These are phyloP conservation scores for Conticribra guillardii DNA, from an alignment of 108 stramenopile species.

Conservation along the genomic window DNA sequence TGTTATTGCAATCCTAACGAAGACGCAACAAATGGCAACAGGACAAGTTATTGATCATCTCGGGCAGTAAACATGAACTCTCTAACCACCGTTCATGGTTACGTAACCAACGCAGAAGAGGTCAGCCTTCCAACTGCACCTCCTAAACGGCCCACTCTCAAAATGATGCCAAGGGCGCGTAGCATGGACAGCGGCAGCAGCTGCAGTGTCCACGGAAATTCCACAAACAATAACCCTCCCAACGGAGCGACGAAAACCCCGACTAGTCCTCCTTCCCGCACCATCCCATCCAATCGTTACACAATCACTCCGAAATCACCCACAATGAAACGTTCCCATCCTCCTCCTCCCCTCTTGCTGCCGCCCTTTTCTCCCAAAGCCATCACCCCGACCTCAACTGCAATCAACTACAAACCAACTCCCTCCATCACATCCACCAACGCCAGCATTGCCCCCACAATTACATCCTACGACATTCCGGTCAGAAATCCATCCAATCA, in stretches of 20 bases:
- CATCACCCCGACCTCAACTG: not conserved
- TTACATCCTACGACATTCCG: not conserved
- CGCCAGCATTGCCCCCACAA: not conserved
- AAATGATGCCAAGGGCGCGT: not conserved
- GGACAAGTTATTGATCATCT: too few relatives aligned
- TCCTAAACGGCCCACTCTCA: conserved; percentile 1
- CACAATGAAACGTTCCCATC: too few relatives aligned
- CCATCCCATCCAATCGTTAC: too few relatives aligned
- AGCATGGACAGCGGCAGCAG: not conserved
- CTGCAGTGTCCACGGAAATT: not conserved
- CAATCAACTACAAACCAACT: not conserved
- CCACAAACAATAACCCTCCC: not conserved
- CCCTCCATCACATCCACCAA: not conserved
- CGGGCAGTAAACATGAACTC: too few relatives aligned
- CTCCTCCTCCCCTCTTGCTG: too few relatives aligned
- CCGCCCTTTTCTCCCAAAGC: not conserved
- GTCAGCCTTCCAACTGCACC: not conserved
- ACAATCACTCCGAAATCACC: too few relatives aligned
- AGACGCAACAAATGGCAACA: too few relatives aligned
- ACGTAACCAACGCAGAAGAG: not conserved
- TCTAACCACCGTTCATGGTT: not conserved
- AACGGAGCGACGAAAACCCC: not conserved
- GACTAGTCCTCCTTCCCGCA: too few relatives aligned
- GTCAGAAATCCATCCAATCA: not conserved
- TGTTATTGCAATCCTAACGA: too few relatives aligned